phyloP scores from a whole-genome alignment of 495 filamentous ascomycete genomes.

The Lophiotrema nucula region DNA sequence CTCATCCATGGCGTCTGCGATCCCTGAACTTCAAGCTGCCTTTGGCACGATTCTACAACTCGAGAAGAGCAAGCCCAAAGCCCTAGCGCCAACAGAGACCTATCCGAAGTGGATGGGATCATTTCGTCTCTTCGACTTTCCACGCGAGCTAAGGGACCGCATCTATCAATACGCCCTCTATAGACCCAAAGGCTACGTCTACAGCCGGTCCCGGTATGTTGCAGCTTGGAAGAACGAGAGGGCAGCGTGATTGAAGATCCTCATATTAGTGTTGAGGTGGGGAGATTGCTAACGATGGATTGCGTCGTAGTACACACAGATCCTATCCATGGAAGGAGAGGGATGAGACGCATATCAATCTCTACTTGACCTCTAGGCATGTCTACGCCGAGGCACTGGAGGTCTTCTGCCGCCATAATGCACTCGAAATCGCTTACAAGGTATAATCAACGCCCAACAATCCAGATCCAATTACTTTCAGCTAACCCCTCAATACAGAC shows the following conservation, averaged over 20 bases:
- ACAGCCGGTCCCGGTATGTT: neutral
- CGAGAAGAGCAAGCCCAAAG: no score
- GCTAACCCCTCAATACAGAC: no score
- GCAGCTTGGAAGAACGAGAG: no score
- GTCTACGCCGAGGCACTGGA: conserved; percentile 14
- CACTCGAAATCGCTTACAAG: neutral
- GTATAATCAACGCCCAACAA: no score
- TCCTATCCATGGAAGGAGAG: no score
- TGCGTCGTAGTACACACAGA: neutral
- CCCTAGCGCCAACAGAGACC: neutral
- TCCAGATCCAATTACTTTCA: no score
- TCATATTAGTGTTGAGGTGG: no score
- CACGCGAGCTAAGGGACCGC: conserved; percentile 17
- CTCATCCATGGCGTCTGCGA: neutral
- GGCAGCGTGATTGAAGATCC: no score
- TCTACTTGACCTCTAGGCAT: conserved; percentile 17
- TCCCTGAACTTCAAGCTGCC: neutral
- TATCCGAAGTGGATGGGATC: conserved; percentile 6
- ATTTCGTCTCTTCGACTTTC: conserved; percentile 12
- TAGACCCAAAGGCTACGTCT: neutral
- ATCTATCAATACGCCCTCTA: conserved; percentile 14
- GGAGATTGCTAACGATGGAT: neutral
- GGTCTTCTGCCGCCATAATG: conserved; percentile 3
- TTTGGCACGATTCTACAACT: no score
- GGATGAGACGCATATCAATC: no score